Percentiles rank a stretch among this genome's conserved stretches.
phyloP scores from a whole-genome alignment of 2,329 filamentous ascomycete species.

The Claviceps digitariae region DNA sequence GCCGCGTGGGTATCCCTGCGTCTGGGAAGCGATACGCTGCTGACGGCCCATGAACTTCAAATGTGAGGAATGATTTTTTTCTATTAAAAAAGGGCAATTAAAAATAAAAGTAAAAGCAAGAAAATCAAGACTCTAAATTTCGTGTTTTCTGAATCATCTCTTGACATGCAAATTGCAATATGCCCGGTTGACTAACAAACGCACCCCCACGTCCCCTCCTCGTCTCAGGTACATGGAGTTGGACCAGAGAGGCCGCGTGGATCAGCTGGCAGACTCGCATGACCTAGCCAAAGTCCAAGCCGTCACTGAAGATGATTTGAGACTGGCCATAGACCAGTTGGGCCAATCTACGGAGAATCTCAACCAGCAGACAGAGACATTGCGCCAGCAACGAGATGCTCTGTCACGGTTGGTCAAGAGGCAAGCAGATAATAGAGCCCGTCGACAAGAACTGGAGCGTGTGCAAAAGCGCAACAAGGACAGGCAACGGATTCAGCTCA shows the following conservation, averaged over 20 bases:
- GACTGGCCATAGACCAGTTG: slow-evolving; percentile 48
- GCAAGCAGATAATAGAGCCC: slow-evolving; percentile 15
- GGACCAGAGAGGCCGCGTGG: slow-evolving; percentile 33
- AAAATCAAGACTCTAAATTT: background rate
- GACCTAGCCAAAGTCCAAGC: slow-evolving; percentile 35
- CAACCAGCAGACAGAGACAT: slow-evolving; percentile 45
- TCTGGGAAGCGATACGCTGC: slow-evolving; percentile 35
- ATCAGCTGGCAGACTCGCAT: slow-evolving; percentile 28
- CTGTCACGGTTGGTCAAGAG: slow-evolving; percentile 36
- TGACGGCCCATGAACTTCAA: slow-evolving; percentile 39
- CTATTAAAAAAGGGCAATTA: background rate
- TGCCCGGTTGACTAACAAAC: background rate
- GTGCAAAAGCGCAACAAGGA: slow-evolving; percentile 18
- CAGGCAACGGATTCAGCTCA: slow-evolving; percentile 26
- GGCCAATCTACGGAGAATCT: slow-evolving; percentile 50
- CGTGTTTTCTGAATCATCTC: background rate
- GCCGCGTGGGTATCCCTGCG: slow-evolving; percentile 36
- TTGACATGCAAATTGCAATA: background rate
- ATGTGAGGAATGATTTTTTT: slow-evolving; percentile 21
- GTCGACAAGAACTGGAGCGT: slow-evolving; percentile 17
- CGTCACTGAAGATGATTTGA: slow-evolving; percentile 45
- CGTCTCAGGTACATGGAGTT: slow-evolving; percentile 33
- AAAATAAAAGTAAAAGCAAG: background rate
- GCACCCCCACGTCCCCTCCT: background rate
- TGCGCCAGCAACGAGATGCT: slow-evolving; percentile 49